A percentile compares a stretch with the other conserved stretches of the same genome.
Evolutionary conservation across 176 grass and related monocot species (phyloP).

Genomic region (Bolboschoenus planiculmis): DNA sequence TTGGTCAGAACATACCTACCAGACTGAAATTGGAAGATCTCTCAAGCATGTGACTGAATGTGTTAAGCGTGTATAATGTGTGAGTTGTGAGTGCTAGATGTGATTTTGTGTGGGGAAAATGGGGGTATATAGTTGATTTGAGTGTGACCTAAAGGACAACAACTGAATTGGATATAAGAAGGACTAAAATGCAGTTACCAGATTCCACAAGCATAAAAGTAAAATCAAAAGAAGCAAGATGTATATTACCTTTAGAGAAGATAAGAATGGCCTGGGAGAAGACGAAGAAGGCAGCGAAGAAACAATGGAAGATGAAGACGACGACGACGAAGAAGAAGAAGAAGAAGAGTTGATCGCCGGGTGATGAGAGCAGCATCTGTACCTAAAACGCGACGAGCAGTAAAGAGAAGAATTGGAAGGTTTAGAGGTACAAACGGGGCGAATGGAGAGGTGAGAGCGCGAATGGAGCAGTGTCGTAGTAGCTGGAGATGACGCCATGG

Average conservation of each 20-base stretch:
- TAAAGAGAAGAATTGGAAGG: not conserved
- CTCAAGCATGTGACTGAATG: not conserved
- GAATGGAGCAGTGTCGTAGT: not conserved
- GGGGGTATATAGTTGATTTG: no score
- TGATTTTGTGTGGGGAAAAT: no score
- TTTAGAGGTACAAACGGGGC: not conserved
- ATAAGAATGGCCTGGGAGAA: slow-evolving; percentile 24
- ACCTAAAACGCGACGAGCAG: not conserved
- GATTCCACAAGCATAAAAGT: not conserved
- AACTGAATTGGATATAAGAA: not conserved
- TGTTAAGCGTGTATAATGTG: not conserved
- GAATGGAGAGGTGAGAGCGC: not conserved
- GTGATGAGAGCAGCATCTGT: not conserved
- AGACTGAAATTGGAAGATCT: not conserved
- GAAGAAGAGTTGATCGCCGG: not conserved
- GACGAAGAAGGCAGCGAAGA: not conserved
- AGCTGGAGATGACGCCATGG: not conserved
- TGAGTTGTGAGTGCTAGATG: not conserved
- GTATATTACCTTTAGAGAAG: slow-evolving; percentile 16
- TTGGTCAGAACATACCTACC: not conserved
- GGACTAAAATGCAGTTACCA: not conserved
- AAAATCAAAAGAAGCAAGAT: not conserved
- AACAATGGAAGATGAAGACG: not conserved
- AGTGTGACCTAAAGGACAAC: not conserved
- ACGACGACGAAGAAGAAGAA: not conserved